A percentile compares a stretch with the other conserved stretches of the same genome.
phyloP scores from a whole-genome alignment of 2,329 filamentous ascomycete genomes.

The Colletotrichum liriopes region DNA sequence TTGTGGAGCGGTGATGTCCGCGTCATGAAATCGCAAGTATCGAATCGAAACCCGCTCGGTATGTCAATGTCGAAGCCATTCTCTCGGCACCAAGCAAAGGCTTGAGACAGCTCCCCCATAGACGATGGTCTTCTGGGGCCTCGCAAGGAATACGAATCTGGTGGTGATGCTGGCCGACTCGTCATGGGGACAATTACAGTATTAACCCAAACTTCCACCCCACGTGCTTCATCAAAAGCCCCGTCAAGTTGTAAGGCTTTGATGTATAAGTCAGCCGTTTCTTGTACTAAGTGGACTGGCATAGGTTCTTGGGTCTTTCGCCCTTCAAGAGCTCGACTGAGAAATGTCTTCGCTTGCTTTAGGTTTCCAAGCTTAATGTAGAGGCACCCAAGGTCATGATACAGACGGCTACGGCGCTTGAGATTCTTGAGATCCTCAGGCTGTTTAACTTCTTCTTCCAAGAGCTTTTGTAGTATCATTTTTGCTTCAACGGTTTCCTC shows the following conservation, averaged over 20 bases:
- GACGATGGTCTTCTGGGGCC: conserved; percentile 12
- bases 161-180: conserved; percentile 22
- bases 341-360: conserved; percentile 43
- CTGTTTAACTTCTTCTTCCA: conserved; percentile 43
- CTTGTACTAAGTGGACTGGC: conserved; percentile 42
- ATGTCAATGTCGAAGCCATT: conserved; percentile 48
- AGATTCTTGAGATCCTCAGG: conserved; percentile 41
- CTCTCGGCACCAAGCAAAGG: conserved; percentile 49
- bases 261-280: conserved; percentile 48
- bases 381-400: conserved; percentile 50
- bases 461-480: conserved; percentile 43
- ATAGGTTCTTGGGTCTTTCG: conserved; percentile 43
- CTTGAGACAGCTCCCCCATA: conserved; percentile 40
- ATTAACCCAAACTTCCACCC: conserved; percentile 47
- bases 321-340: conserved; percentile 47
- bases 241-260: conserved; percentile 45
- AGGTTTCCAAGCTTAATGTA: conserved; percentile 45
- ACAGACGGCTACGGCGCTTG: conserved; percentile 43
- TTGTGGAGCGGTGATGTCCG: conserved; percentile 48
- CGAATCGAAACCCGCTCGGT: conserved; percentile 46
- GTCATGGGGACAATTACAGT: conserved; percentile 14
- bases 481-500: conserved; percentile 45
- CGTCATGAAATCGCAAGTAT: conserved; percentile 43
- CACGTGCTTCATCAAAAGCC: conserved; percentile 48
- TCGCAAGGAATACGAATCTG: conserved; percentile 2